Conservation (phyloP, 768 basidiomycete genomes). For the Leucosporidium creatinivorum region DNA sequence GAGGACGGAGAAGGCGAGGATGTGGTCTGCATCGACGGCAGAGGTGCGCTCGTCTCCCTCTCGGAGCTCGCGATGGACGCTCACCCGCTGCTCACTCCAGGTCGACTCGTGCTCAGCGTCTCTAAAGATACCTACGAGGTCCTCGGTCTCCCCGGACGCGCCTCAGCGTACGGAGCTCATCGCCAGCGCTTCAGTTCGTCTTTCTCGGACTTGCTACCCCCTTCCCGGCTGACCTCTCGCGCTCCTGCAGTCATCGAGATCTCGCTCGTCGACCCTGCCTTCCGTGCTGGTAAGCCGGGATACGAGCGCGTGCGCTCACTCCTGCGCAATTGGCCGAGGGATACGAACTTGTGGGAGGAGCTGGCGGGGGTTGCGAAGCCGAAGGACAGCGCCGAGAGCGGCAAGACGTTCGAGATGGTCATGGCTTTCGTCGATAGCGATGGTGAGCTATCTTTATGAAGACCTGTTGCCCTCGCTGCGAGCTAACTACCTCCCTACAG, state of each 20-base stretch:
- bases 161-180: slow-evolving; percentile 14
- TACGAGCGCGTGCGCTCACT: slow-evolving; percentile 18
- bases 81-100: background rate
- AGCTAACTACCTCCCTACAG: background rate
- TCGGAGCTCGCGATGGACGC: background rate
- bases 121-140: slow-evolving; percentile 28
- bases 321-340: slow-evolving; percentile 10
- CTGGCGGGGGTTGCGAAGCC: background rate
- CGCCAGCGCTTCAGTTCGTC: slow-evolving; percentile 26
- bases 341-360: slow-evolving; percentile 15
- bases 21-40: slow-evolving; percentile 23
- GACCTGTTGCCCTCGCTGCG: too few species aligned
- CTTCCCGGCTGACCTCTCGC: background rate
- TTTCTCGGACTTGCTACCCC: too few species aligned
- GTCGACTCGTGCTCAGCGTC: slow-evolving; percentile 25
- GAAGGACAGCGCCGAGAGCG: background rate
- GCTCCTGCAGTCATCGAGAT: slow-evolving; percentile 23
- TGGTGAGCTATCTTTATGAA: background rate
- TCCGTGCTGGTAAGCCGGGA: slow-evolving; percentile 19
- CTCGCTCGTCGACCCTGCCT: slow-evolving; percentile 10
- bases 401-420: slow-evolving; percentile 18
- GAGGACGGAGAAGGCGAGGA: slow-evolving; percentile 13
- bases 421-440: slow-evolving; percentile 6
- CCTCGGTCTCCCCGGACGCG: slow-evolving; percentile 23
- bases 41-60: slow-evolving; percentile 8